Evolutionary conservation across 306 rosid species (phyloP).

Genomic region (Sphenostylis stenocarpa): DNA sequence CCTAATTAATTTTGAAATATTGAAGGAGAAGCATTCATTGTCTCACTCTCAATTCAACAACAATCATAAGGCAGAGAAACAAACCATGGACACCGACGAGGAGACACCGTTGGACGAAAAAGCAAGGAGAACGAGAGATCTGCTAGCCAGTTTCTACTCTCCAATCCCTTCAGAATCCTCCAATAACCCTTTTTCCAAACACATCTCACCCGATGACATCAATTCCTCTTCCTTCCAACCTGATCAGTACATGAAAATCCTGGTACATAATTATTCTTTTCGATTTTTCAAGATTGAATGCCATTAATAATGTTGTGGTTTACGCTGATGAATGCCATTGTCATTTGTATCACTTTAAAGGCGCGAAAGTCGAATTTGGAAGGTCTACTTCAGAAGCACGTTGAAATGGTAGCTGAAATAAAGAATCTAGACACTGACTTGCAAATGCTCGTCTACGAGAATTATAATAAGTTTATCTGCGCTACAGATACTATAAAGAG

Average conservation of each 20-base stretch:
- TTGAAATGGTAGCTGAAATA: constrained; percentile 88
- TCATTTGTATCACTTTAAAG: constrained; percentile 35
- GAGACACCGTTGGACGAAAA: constrained; percentile 69
- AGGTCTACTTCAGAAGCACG: constrained; percentile 77
- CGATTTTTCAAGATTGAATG: background rate
- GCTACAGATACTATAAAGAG: constrained; percentile 89
- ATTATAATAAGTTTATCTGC: constrained; percentile 88
- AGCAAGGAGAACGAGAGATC: constrained; percentile 90
- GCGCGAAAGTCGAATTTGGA: constrained; percentile 70
- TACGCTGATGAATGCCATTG: background rate
- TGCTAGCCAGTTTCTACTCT: constrained; percentile 89
- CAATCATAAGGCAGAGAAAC: background rate
- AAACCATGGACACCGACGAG: constrained; percentile 51
- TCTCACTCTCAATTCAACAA: background rate
- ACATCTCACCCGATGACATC: constrained; percentile 65
- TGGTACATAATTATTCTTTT: constrained; percentile 44
- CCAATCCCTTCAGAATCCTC: constrained; percentile 58
- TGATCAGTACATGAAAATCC: constrained; percentile 65
- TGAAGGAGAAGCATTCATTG: background rate
- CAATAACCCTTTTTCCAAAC: constrained; percentile 34
- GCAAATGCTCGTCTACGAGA: constrained; percentile 89
- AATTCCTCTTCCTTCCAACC: constrained; percentile 75
- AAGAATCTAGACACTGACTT: constrained; percentile 96
- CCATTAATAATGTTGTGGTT: background rate
- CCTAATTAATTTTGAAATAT: background rate